Evolutionary conservation across 306 rosid genomes (phyloP), one percentile per base, ranked within the genome.

Genomic region (Benincasa hispida): DNA sequence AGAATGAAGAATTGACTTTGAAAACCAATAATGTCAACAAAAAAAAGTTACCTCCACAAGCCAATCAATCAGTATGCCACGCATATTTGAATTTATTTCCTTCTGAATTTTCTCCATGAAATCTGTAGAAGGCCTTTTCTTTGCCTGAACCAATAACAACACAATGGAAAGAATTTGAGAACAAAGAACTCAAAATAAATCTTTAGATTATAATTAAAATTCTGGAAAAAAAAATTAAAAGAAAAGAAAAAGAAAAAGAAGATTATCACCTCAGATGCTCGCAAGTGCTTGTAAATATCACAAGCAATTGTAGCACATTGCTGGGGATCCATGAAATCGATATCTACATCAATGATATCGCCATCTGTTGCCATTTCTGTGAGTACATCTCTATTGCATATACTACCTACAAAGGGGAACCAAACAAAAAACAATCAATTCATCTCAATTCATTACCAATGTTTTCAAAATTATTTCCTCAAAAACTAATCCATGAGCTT

Each of bases 241-340:
- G n/a, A n/a, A n/a, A n/a, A n/a, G n/a, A n/a, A 13, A 57, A 42
- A 19, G 32, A 6, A 62, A 15, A 32, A 51, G 75, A 35, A 45
- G 50, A 58, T 42, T 0, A 59, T 77, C 77, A 91, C 98, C 97
- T 94, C 97, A 63, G 98, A 89, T 37, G 93, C 93, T 25, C 96
- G 96, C 56, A 91, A 82, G 75, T 94, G 96, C 85, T 89, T 87
- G 91, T 94, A 94, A 76, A 94, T 94, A 65, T 94, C 98, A 88
- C 98, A 91, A 80, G 98, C 97, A 81, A 86, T 84, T 55, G 97
- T 77, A 28, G 98, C 91, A 86, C 97, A 94, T 10, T 89, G 86
- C 81, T 91, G 98, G 0, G 98, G 97, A 83, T 94, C 98, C 83
- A 75, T 81, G 84, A 79, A 83, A 80, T 86, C 79, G 10, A 78